Evolutionary conservation across 169 alveolate species (phyloP).

Genomic region (Plasmodium ovale): DNA sequence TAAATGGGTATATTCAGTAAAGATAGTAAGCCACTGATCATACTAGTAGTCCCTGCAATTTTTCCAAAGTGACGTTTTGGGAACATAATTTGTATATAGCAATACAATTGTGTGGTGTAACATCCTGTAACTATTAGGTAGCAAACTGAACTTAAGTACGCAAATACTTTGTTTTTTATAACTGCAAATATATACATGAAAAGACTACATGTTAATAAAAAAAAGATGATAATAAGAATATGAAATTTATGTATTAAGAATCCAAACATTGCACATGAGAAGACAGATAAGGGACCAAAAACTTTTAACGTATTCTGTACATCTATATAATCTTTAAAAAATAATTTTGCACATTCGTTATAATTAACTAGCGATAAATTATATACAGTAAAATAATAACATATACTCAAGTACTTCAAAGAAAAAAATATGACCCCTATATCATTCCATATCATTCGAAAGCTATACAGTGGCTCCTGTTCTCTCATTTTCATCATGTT

Average conservation of each 20-base stretch:
- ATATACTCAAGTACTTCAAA: conserved; percentile 52
- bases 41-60: conserved; percentile 78
- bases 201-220: conserved; percentile 63
- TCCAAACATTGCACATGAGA: conserved; percentile 56
- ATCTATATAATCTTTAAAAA: conserved; percentile 61
- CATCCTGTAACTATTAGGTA: conserved; percentile 79
- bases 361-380: conserved; percentile 73
- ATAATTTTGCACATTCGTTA: conserved; percentile 70
- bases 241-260: conserved; percentile 36
- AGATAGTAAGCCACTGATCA: conserved; percentile 81
- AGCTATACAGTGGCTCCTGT: background rate
- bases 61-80: conserved; percentile 79
- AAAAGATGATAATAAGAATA: conserved; percentile 44
- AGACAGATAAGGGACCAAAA: conserved; percentile 67
- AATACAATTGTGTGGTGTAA: conserved; percentile 79
- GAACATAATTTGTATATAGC: conserved; percentile 77
- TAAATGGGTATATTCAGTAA: conserved; percentile 78
- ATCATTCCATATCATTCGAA: background rate
- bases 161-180: conserved; percentile 49
- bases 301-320: conserved; percentile 35
- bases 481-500: background rate
- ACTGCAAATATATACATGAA: conserved; percentile 74
- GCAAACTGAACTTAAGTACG: conserved; percentile 74
- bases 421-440: conserved; percentile 30
- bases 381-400: conserved; percentile 59